phyloP scores from a whole-genome alignment of 2,329 filamentous ascomycete genomes.

The Colletotrichum echinochloae region DNA sequence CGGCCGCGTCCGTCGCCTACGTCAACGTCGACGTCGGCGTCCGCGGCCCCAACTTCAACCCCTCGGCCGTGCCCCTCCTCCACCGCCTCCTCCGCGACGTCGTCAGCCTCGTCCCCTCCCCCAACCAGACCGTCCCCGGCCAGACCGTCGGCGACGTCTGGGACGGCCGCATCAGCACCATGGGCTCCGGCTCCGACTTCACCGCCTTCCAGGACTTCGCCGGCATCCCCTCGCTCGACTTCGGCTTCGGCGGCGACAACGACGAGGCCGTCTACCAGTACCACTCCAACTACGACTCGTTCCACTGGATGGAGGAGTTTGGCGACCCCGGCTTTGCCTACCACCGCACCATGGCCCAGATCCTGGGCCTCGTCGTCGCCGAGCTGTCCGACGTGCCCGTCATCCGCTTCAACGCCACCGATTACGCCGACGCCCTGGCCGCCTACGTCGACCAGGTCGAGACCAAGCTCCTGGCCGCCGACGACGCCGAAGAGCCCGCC shows the following conservation, averaged over 20 bases:
- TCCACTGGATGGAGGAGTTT: conserved; percentile 87
- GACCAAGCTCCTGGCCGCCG: conserved; percentile 52
- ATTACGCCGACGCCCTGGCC: conserved; percentile 70
- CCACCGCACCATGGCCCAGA: conserved; percentile 74
- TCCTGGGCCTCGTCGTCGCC: conserved; percentile 72
- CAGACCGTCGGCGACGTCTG: conserved; percentile 81
- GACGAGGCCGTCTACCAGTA: conserved; percentile 78
- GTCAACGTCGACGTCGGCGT: conserved; percentile 87
- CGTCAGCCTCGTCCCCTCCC: conserved; percentile 71
- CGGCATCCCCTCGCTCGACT: conserved; percentile 74
- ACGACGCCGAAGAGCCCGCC: conserved; percentile 43
- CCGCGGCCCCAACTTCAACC: conserved; percentile 71
- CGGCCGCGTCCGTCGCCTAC: conserved; percentile 79
- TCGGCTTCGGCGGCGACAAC: conserved; percentile 64
- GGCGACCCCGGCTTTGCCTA: conserved; percentile 78
- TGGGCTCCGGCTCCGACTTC: conserved; percentile 81
- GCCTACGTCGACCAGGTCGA: conserved; percentile 65
- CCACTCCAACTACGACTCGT: conserved; percentile 92
- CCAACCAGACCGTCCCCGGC: conserved; percentile 79
- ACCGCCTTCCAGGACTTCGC: conserved; percentile 81
- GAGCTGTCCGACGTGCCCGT: conserved; percentile 72
- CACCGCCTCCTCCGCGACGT: conserved; percentile 78
- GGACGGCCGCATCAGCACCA: conserved; percentile 70
- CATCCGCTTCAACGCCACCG: conserved; percentile 72
- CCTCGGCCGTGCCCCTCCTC: conserved; percentile 79